Conservation (phyloP, 768 basidiomycete genomes). For the Trametopsis cervina region DNA sequence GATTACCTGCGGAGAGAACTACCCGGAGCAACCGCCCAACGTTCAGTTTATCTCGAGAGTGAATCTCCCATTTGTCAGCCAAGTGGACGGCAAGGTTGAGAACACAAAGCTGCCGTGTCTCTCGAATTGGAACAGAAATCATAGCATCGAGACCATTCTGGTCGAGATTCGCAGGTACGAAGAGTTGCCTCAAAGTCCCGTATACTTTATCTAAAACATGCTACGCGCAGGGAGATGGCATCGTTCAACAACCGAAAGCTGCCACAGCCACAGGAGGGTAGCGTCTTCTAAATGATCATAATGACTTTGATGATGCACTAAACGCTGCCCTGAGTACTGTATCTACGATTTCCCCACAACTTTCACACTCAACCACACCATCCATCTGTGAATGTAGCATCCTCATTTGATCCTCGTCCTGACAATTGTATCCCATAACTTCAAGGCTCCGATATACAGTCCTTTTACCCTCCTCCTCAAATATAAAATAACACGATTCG, state of each 20-base stretch:
- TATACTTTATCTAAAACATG: neutral
- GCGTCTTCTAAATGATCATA: slow-evolving; percentile 49
- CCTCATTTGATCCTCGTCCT: no score
- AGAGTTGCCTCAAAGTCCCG: slow-evolving; percentile 2
- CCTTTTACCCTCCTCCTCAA: no score
- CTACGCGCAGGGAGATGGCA: slow-evolving; percentile 78
- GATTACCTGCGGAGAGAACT: slow-evolving; percentile 72
- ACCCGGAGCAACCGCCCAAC: slow-evolving; percentile 72
- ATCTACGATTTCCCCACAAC: no score
- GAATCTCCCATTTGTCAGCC: slow-evolving; percentile 88
- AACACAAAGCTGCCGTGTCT: slow-evolving; percentile 64
- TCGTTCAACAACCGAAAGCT: slow-evolving; percentile 87
- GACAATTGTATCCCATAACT: no score
- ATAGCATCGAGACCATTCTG: slow-evolving; percentile 81
- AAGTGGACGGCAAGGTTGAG: slow-evolving; percentile 73
- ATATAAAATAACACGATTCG: no score
- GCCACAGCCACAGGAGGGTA: slow-evolving; percentile 91
- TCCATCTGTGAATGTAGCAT: slow-evolving; percentile 9
- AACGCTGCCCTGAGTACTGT: neutral
- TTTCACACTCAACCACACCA: neutral
- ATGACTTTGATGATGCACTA: neutral
- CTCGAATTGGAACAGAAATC: slow-evolving; percentile 63
- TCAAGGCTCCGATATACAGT: no score
- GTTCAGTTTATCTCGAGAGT: slow-evolving; percentile 86
- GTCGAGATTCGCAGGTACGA: slow-evolving; percentile 89